A percentile compares a stretch with the other conserved stretches of the same genome.
These are phyloP conservation scores for Trypanosoma boissoni DNA, from an alignment of 208 protist species.

Conservation along the genomic window DNA sequence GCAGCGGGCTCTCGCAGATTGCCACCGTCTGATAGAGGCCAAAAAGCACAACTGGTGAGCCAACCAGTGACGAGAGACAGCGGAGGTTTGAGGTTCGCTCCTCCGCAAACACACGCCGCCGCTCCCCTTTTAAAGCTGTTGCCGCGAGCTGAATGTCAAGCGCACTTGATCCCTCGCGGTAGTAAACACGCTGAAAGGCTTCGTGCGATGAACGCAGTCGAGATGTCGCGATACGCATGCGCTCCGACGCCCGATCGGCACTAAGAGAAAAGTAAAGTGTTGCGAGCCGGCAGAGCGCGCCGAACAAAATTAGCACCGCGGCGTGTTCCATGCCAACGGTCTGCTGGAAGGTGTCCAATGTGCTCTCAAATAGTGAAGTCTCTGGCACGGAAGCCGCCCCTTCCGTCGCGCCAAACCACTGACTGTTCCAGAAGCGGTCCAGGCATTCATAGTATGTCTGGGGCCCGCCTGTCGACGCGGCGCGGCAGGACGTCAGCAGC, in stretches of 20 bases:
- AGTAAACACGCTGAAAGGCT: slow-evolving; percentile 74
- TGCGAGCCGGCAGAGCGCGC: slow-evolving; percentile 47
- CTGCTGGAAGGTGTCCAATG: slow-evolving; percentile 43
- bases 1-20: slow-evolving; percentile 53
- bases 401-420: slow-evolving; percentile 72
- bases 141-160: slow-evolving; percentile 82
- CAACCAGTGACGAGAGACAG: slow-evolving; percentile 61
- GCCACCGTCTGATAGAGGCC: slow-evolving; percentile 57
- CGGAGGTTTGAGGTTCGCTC: slow-evolving; percentile 70
- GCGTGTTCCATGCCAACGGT: slow-evolving; percentile 50
- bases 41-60: slow-evolving; percentile 60
- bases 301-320: slow-evolving; percentile 47
- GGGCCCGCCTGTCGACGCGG: background rate
- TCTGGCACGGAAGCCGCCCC: slow-evolving; percentile 6
- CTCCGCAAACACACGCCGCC: slow-evolving; percentile 61
- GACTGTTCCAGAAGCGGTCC: slow-evolving; percentile 55
- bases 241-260: slow-evolving; percentile 71
- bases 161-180: slow-evolving; percentile 54
- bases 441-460: slow-evolving; percentile 57
- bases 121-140: slow-evolving; percentile 67
- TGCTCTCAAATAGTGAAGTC: slow-evolving; percentile 25
- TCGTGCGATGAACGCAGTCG: slow-evolving; percentile 67
- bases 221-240: slow-evolving; percentile 74
- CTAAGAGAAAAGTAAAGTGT: slow-evolving; percentile 79
- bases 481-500: slow-evolving; percentile 1